Evolutionary conservation across 2,329 filamentous ascomycete genomes (phyloP).

Genomic region (Aspergillus flavus): DNA sequence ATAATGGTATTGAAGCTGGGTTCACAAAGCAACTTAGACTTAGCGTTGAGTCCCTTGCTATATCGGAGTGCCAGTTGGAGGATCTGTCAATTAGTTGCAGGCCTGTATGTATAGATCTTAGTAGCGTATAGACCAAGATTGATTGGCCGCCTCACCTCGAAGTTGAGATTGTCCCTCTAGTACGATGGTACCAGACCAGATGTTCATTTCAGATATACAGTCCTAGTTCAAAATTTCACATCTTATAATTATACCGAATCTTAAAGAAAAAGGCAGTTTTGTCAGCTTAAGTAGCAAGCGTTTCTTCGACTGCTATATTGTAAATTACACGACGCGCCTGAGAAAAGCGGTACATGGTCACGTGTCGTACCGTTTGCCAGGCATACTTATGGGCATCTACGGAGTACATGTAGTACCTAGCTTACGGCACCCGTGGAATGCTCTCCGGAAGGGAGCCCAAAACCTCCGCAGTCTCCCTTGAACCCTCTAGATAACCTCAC

Average conservation of each 20-base stretch:
- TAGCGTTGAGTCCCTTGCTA: slow-evolving; percentile 37
- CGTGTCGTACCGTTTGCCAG: slow-evolving; percentile 8
- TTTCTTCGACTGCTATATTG: neutral
- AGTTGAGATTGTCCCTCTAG: slow-evolving; percentile 30
- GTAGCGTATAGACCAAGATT: neutral
- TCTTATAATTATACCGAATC: slow-evolving; percentile 17
- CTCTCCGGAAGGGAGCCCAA: neutral
- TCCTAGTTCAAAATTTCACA: slow-evolving; percentile 2
- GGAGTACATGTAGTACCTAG: neutral
- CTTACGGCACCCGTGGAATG: neutral
- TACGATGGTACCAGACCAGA: slow-evolving; percentile 41
- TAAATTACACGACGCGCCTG: slow-evolving; percentile 12
- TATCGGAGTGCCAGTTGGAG: slow-evolving; percentile 35
- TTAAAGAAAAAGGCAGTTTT: slow-evolving; percentile 1
- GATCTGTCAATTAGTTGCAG: slow-evolving; percentile 38
- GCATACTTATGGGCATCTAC: neutral
- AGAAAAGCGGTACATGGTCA: slow-evolving; percentile 12
- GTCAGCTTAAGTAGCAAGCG: neutral
- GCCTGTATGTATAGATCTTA: slow-evolving; percentile 28
- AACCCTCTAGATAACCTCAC: slow-evolving; percentile 22
- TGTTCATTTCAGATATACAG: slow-evolving; percentile 34
- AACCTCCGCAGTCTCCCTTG: too few relatives aligned
- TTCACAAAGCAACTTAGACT: slow-evolving; percentile 41
- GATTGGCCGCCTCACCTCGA: slow-evolving; percentile 29
- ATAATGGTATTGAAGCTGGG: slow-evolving; percentile 43